Evolutionary conservation across 768 basidiomycete genomes (phyloP).

Genomic region (Termitomyces heimii): DNA sequence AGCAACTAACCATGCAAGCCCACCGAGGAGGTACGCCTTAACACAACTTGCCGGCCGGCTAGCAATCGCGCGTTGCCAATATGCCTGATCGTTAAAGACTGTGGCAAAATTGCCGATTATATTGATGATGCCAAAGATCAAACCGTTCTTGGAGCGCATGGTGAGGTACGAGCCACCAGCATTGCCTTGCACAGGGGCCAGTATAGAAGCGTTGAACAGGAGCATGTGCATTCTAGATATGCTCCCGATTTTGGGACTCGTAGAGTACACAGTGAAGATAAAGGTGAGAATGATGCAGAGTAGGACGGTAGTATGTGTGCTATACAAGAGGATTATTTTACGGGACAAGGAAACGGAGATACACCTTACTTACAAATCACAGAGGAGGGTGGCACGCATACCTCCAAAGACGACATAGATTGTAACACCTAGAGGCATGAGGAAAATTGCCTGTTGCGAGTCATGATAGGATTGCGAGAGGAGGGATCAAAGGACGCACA

Average conservation of each 20-base stretch:
- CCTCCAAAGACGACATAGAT: conserved; percentile 87
- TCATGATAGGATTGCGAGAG: background rate
- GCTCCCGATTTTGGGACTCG: conserved; percentile 66
- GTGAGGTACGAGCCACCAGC: conserved; percentile 83
- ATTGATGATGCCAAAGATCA: conserved; percentile 86
- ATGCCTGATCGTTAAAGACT: conserved; percentile 62
- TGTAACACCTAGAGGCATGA: conserved; percentile 82
- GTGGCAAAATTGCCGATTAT: conserved; percentile 77
- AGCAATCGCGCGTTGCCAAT: conserved; percentile 92
- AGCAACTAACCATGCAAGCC: conserved; percentile 47
- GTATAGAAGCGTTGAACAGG: conserved; percentile 49
- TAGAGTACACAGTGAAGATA: conserved; percentile 78
- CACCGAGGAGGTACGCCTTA: conserved; percentile 87
- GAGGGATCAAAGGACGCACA: conserved; percentile 21
- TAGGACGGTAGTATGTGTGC: conserved; percentile 76
- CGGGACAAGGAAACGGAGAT: background rate
- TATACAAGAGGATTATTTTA: conserved; percentile 18
- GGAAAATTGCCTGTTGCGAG: conserved; percentile 65
- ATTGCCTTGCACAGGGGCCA: conserved; percentile 70
- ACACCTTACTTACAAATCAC: conserved; percentile 63
- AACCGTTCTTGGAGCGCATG: conserved; percentile 68
- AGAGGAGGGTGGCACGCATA: conserved; percentile 81
- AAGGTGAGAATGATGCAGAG: conserved; percentile 45
- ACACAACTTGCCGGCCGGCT: conserved; percentile 79
- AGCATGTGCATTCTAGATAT: conserved; percentile 75